Conservation (phyloP, 129 eudicot genomes). For the Smallanthus sonchifolius region DNA sequence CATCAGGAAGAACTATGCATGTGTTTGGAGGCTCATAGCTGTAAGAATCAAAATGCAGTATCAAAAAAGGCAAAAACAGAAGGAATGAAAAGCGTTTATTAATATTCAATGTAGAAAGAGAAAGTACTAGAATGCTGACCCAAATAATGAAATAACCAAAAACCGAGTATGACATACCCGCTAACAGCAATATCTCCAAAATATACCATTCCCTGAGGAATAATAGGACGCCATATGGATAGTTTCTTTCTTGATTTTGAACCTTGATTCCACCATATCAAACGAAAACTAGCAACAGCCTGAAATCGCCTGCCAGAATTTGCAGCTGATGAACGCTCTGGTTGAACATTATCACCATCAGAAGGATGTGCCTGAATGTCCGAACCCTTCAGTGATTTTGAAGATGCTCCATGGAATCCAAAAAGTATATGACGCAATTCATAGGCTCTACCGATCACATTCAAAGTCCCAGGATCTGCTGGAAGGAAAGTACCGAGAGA, state of each 20-base stretch:
- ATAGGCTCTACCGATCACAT: conserved; percentile 54
- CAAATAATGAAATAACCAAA: not conserved
- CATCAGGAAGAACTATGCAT: conserved; percentile 74
- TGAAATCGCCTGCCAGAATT: conserved; percentile 65
- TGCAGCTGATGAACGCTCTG: conserved; percentile 52
- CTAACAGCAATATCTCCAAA: conserved; percentile 95
- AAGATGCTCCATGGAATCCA: conserved; percentile 41
- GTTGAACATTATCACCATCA: conserved; percentile 28
- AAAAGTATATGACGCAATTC: conserved; percentile 70
- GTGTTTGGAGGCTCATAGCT: conserved; percentile 96
- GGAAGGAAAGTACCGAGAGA: conserved; percentile 87
- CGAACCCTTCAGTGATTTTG: conserved; percentile 28
- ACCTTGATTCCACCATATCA: conserved; percentile 97
- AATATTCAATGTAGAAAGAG: not conserved
- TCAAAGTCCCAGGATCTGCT: conserved; percentile 57
- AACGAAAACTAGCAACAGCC: conserved; percentile 76
- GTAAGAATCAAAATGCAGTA: conserved; percentile 18
- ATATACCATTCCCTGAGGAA: conserved; percentile 83
- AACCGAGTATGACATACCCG: conserved; percentile 50
- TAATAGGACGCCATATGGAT: conserved; percentile 93
- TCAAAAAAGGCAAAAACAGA: not conserved
- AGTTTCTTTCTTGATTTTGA: conserved; percentile 75
- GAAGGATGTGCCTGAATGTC: conserved; percentile 27
- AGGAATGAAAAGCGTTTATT: not conserved
- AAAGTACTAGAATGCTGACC: not conserved